Percentiles rank a stretch among this genome's conserved stretches.
phyloP scores from a whole-genome alignment of 306 rosid genomes.

The Herpetospermum pedunculosum region DNA sequence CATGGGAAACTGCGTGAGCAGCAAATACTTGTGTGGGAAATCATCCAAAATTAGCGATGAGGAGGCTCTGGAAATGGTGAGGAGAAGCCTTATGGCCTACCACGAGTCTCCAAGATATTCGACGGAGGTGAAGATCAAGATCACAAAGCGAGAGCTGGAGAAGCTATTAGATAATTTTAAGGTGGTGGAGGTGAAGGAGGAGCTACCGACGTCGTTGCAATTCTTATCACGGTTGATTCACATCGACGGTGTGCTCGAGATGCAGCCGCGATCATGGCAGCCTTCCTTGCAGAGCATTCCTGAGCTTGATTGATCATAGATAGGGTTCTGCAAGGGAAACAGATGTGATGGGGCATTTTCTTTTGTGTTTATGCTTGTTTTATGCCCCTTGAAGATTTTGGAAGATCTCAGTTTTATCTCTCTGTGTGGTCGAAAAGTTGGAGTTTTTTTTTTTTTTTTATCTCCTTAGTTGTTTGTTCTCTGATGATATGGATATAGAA shows the following conservation, averaged over 20 bases:
- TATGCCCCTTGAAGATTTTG: not conserved
- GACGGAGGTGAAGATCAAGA: not conserved
- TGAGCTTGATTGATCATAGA: not conserved
- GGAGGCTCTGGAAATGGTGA: not conserved
- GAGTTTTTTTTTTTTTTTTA: not conserved
- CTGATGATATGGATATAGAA: not conserved
- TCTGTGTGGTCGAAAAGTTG: too few species aligned
- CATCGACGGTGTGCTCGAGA: not conserved
- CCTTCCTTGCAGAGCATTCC: not conserved
- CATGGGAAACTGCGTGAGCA: not conserved
- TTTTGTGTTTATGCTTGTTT: too few species aligned
- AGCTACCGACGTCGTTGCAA: not conserved
- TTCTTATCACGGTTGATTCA: not conserved
- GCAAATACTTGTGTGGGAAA: not conserved
- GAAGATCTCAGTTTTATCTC: not conserved
- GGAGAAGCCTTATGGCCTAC: not conserved
- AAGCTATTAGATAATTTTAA: not conserved
- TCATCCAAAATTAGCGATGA: not conserved
- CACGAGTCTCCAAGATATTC: not conserved
- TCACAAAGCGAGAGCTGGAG: not conserved
- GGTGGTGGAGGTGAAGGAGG: not conserved
- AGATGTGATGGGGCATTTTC: not conserved
- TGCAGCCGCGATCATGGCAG: not conserved
- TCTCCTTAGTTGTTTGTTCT: not conserved
- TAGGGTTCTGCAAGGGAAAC: too few species aligned